Evolutionary conservation across 1,284 basidiomycete species (phyloP), one percentile per base, ranked within the genome.

Genomic region (Pholiota adiposa): DNA sequence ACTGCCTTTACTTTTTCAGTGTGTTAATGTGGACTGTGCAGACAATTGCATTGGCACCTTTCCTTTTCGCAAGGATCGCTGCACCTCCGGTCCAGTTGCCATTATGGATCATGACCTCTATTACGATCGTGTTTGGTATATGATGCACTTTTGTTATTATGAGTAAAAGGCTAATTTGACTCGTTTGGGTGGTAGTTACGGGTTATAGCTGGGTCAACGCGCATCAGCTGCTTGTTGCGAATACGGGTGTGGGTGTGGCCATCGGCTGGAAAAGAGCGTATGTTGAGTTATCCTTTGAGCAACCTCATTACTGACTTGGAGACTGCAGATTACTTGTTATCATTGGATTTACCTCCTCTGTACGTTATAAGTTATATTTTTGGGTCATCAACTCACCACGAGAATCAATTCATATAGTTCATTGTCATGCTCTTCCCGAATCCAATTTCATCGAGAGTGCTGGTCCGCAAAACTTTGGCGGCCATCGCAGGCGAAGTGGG

Each of bases 391-490:
- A 11, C 29, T 49, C 34, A 34, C 51, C n/a, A n/a, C n/a, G n/a
- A n/a, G n/a, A n/a, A n/a, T n/a, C n/a, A n/a, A 60, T 27, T 19
- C 18, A 31, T n/a, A 9, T 46, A 77, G 76, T 76, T 75, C 57
- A 73, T 80, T 34, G 73, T 77, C 12, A 80, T 80, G 78, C 63
- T 80, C 50, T 78, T 79, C 64, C 78, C 78, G 3, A 72, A 70
- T n/a, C 76, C 75, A 3, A 73, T 71, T 8, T 79, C 78, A 0
- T 69, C 74, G 25, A 75, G 77, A 5, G 72, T 72, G 4, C 69
- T 80, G 14, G 77, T 80, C 11, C 73, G 78, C 34, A 69, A 72
- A 44, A 77, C 77, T 0, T 69, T 79, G 14, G 75, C 74, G 3
- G 76, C 75, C 6, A 70, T 71, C 3, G 63, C 73, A 16, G 65